phyloP scores from a whole-genome alignment of 2,329 filamentous ascomycete genomes.

The Tolypocladium sp. region DNA sequence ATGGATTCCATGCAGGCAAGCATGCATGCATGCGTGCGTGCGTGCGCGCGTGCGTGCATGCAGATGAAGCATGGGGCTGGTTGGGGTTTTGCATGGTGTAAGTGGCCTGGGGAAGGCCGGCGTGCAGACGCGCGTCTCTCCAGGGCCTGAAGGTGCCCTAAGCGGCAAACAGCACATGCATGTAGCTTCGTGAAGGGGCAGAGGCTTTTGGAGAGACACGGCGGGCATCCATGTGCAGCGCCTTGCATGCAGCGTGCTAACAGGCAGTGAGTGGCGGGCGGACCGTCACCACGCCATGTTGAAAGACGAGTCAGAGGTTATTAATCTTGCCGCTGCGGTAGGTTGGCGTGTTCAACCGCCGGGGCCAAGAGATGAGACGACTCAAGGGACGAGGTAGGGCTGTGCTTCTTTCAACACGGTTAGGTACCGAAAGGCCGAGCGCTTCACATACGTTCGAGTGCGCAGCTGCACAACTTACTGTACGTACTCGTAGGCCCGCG shows the following conservation, averaged over 20 bases:
- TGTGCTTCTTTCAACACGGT: background rate
- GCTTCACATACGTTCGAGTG: background rate
- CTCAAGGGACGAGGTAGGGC: background rate
- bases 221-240: background rate
- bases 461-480: no score
- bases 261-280: no score
- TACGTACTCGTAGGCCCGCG: no score
- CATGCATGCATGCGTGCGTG: background rate
- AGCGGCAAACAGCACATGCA: background rate
- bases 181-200: background rate
- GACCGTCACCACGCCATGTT: background rate
- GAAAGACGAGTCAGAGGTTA: no score
- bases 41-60: background rate
- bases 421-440: no score
- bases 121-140: background rate
- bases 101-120: background rate
- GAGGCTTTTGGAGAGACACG: background rate
- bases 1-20: background rate
- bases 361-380: no score
- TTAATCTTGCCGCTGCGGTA: no score
- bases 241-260: no score
- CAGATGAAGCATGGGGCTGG: background rate
- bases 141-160: background rate
- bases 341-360: no score
- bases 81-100: background rate